Percentiles rank a stretch among this genome's conserved stretches.
These are phyloP conservation scores for Hymenoscyphus scutula DNA, from an alignment of 2,329 filamentous ascomycete genomes.

Conservation along the genomic window DNA sequence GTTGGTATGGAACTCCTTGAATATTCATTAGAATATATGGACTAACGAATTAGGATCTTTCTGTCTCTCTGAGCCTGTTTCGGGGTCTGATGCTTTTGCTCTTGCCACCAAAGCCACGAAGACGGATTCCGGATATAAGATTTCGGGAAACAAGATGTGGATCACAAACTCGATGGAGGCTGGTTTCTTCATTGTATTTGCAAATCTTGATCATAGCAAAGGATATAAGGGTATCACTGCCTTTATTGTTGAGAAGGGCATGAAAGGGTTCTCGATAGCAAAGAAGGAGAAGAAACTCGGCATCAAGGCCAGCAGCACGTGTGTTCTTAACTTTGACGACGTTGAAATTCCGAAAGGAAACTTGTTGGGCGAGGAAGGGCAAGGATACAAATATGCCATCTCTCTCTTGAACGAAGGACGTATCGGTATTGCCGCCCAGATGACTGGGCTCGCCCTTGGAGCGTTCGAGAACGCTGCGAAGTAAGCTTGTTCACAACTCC, in stretches of 20 bases:
- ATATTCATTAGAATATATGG: neutral
- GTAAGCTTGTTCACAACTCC: constrained; percentile 42
- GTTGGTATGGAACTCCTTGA: constrained; percentile 51
- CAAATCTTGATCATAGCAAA: constrained; percentile 87
- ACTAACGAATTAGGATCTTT: constrained; percentile 60
- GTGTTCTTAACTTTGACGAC: constrained; percentile 96
- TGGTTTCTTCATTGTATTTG: constrained; percentile 95
- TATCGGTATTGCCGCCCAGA: constrained; percentile 97
- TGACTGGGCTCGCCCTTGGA: constrained; percentile 93
- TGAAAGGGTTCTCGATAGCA: constrained; percentile 85
- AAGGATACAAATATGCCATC: constrained; percentile 98
- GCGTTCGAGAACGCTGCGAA: constrained; percentile 91
- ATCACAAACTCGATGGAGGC: constrained; percentile 97
- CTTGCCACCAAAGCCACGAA: constrained; percentile 86
- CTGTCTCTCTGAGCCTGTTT: constrained; percentile 88
- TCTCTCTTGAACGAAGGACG: constrained; percentile 90
- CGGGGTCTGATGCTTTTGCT: constrained; percentile 93
- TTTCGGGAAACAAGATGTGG: constrained; percentile 98
- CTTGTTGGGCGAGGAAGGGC: constrained; percentile 80
- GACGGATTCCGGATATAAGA: constrained; percentile 78
- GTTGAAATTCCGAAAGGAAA: constrained; percentile 87
- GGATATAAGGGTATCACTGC: constrained; percentile 97
- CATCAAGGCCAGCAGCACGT: constrained; percentile 93
- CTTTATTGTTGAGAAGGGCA: constrained; percentile 89
- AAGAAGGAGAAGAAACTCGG: constrained; percentile 99